A percentile compares a stretch with the other conserved stretches of the same genome.
These are phyloP conservation scores for Colletotrichum endophyticum DNA, from an alignment of 2,329 filamentous ascomycete species.

Conservation along the genomic window DNA sequence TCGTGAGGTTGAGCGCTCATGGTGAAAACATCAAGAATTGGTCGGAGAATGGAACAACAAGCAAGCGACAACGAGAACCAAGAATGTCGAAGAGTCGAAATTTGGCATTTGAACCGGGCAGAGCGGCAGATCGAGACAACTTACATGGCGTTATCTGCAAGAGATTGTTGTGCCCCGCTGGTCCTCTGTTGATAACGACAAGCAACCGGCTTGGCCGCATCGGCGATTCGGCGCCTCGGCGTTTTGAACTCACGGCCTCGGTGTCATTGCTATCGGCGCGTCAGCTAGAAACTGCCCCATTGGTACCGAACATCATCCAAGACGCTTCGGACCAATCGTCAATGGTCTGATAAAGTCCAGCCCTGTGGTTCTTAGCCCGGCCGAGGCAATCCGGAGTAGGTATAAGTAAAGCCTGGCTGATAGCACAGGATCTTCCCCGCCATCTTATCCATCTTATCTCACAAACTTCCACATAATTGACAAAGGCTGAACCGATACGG, in stretches of 20 bases:
- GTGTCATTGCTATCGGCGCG: neutral
- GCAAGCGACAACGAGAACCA: neutral
- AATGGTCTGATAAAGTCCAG: neutral
- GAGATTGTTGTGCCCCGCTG: neutral
- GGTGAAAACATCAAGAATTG: neutral
- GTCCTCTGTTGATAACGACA: neutral
- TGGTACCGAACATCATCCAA: neutral
- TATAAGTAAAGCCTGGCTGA: neutral
- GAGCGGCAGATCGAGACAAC: neutral
- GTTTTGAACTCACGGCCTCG: neutral
- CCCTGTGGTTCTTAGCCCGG: neutral
- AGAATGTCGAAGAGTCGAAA: neutral
- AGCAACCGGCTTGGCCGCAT: neutral
- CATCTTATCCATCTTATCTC: neutral
- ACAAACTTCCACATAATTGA: neutral
- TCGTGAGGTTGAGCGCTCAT: neutral
- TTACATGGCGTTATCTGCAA: neutral
- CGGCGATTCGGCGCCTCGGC: neutral
- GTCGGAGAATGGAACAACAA: neutral
- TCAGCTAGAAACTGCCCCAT: neutral
- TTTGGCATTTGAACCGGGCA: neutral
- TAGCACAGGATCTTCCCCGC: neutral
- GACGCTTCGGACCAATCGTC: neutral
- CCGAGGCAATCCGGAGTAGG: neutral
- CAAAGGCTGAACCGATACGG: neutral